phyloP scores from a whole-genome alignment of 2,329 filamentous ascomycete species.

The Cercospora sp. region DNA sequence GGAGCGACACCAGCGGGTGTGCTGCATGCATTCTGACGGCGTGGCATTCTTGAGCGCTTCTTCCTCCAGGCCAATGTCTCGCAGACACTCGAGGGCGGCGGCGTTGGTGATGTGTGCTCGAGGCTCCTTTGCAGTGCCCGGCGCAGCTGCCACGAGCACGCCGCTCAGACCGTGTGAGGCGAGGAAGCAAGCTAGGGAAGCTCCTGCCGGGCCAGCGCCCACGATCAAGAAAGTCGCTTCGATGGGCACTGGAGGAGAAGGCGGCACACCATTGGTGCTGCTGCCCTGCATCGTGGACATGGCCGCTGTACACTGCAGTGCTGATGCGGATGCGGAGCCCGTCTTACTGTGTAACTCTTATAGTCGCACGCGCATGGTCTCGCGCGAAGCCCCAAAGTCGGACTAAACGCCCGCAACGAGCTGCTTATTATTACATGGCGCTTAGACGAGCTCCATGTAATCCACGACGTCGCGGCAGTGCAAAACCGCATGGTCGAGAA shows the following conservation, averaged over 20 bases:
- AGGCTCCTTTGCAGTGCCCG: constrained; percentile 57
- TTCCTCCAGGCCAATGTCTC: constrained; percentile 48
- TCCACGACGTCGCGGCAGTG: neutral
- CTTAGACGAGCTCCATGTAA: neutral
- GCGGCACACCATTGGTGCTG: constrained; percentile 11
- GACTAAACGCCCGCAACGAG: neutral
- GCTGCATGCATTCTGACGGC: constrained; percentile 40
- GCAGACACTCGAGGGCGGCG: constrained; percentile 52
- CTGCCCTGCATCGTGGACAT: constrained; percentile 3
- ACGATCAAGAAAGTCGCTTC: constrained; percentile 38
- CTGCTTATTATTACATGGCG: neutral
- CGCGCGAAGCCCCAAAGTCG: neutral
- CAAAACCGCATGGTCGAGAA: neutral
- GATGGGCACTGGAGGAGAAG: constrained; percentile 12
- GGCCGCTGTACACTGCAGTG: neutral
- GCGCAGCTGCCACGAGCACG: constrained; percentile 53
- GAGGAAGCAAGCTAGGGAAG: constrained; percentile 39
- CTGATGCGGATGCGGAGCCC: neutral
- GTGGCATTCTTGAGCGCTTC: constrained; percentile 39
- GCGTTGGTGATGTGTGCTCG: constrained; percentile 63
- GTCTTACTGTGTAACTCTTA: neutral
- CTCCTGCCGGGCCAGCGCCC: constrained; percentile 40
- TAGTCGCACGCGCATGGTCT: neutral
- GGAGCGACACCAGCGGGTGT: constrained; percentile 48
- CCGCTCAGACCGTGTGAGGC: constrained; percentile 47